Evolutionary conservation across 2,329 filamentous ascomycete genomes (phyloP).

Genomic region (Fragosphaeria purpurea): DNA sequence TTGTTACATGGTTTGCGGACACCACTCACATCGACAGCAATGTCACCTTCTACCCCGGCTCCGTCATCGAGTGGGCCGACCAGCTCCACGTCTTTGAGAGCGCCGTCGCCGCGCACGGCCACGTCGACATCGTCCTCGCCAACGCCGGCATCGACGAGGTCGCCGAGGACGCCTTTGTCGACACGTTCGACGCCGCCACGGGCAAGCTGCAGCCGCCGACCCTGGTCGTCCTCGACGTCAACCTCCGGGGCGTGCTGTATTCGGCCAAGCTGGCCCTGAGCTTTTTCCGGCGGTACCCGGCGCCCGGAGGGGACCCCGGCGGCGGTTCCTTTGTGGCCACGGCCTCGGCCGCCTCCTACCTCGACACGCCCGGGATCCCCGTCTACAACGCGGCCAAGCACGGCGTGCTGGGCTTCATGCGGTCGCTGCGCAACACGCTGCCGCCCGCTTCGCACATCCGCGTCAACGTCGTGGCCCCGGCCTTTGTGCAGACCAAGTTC

Average conservation of each 20-base stretch:
- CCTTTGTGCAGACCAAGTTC: slow-evolving; percentile 29
- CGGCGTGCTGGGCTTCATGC: slow-evolving; percentile 2
- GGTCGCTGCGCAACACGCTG: slow-evolving; percentile 20
- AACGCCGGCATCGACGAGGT: slow-evolving; percentile 6
- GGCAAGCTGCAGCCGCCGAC: not conserved
- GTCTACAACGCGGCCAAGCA: slow-evolving; percentile 6
- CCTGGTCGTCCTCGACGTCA: slow-evolving; percentile 2
- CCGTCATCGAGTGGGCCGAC: slow-evolving; percentile 3
- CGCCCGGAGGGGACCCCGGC: not conserved
- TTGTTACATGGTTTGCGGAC: too few relatives aligned
- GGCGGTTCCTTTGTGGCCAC: slow-evolving; percentile 1
- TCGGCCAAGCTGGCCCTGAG: slow-evolving; percentile 3
- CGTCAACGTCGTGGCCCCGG: slow-evolving; percentile 6
- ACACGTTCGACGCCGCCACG: not conserved
- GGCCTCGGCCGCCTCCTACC: slow-evolving; percentile 5
- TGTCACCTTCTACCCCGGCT: slow-evolving; percentile 3
- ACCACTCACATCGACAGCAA: not conserved
- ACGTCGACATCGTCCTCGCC: slow-evolving; percentile 3
- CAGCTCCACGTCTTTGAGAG: slow-evolving; percentile 3
- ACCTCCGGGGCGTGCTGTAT: not conserved
- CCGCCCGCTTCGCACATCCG: slow-evolving; percentile 16
- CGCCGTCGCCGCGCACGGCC: not conserved
- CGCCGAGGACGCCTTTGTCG: not conserved
- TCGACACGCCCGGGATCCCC: slow-evolving; percentile 1
- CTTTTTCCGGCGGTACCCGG: not conserved